Evolutionary conservation across 345 rosid genomes (phyloP).

Genomic region (Citrus australasica): DNA sequence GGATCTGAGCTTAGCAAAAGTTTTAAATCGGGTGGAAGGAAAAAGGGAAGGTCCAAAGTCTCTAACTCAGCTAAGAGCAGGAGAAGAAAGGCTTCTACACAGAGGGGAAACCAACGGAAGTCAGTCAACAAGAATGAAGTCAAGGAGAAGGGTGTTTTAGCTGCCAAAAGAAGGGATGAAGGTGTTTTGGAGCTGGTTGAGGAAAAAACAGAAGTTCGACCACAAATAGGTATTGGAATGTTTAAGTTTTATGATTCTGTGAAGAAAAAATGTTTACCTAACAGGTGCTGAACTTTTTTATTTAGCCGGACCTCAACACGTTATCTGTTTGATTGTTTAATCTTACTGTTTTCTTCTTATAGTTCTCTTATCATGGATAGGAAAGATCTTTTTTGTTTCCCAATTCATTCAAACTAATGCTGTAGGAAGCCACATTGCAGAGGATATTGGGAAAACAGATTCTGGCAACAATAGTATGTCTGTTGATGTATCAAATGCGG

Average conservation of each 20-base stretch:
- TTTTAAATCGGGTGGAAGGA: slow-evolving; percentile 44
- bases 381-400: neutral
- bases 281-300: neutral
- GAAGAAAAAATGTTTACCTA: neutral
- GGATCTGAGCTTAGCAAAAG: slow-evolving; percentile 26
- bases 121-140: slow-evolving; percentile 30
- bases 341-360: neutral
- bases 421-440: slow-evolving; percentile 33
- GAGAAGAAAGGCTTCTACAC: slow-evolving; percentile 35
- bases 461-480: slow-evolving; percentile 25
- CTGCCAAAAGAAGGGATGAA: neutral
- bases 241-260: neutral
- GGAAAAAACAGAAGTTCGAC: slow-evolving; percentile 21
- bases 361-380: slow-evolving; percentile 3
- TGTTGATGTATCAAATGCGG: slow-evolving; percentile 34
- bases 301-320: neutral
- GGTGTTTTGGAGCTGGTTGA: slow-evolving; percentile 28
- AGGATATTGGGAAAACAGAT: slow-evolving; percentile 27
- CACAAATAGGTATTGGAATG: slow-evolving; percentile 49
- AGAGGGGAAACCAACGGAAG: slow-evolving; percentile 31
- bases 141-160: slow-evolving; percentile 28
- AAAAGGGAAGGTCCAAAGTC: slow-evolving; percentile 43
- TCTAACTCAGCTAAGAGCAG: slow-evolving; percentile 40
- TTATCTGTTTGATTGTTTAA: neutral
- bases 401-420: slow-evolving; percentile 10